Percentiles rank a stretch among this genome's conserved stretches.
phyloP scores from a whole-genome alignment of 768 basidiomycete genomes.

The Rhizopogon vulgaris region DNA sequence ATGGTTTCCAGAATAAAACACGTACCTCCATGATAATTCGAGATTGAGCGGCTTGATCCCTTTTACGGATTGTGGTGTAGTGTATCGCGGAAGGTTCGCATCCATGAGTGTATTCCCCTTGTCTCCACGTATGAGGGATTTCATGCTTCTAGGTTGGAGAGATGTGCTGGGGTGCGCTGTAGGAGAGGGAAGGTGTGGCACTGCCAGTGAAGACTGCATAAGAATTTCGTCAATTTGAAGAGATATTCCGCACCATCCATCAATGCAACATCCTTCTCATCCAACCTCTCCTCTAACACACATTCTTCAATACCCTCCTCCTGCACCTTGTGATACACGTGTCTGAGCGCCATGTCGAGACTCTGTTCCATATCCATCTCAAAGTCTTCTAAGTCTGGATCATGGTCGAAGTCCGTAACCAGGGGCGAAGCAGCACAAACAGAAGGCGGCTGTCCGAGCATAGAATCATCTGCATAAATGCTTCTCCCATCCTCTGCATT shows the following conservation, averaged over 20 bases:
- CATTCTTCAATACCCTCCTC: conserved; percentile 26
- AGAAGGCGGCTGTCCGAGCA: conserved; percentile 21
- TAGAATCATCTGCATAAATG: conserved; percentile 6
- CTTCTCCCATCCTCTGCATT: background rate
- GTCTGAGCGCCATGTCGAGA: conserved; percentile 27
- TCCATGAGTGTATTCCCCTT: background rate
- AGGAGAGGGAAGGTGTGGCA: conserved; percentile 51
- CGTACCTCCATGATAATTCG: conserved; percentile 64
- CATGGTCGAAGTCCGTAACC: background rate
- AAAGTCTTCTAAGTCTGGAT: conserved; percentile 5
- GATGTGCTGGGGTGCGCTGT: conserved; percentile 33
- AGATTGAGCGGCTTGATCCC: conserved; percentile 54
- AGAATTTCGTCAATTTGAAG: background rate
- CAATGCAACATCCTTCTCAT: conserved; percentile 41
- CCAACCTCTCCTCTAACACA: conserved; percentile 51
- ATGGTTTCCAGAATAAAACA: conserved; percentile 7
- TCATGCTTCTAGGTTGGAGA: conserved; percentile 27
- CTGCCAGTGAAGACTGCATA: conserved; percentile 25
- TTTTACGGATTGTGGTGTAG: conserved; percentile 43
- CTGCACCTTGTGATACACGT: conserved; percentile 24
- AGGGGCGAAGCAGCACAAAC: background rate
- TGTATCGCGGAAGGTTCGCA: conserved; percentile 10
- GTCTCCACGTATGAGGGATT: background rate
- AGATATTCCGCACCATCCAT: conserved; percentile 47
- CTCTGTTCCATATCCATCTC: conserved; percentile 3